Base-by-base conservation (phyloP, 176 grass and related monocot species). In the Zea luxurians region DNA sequence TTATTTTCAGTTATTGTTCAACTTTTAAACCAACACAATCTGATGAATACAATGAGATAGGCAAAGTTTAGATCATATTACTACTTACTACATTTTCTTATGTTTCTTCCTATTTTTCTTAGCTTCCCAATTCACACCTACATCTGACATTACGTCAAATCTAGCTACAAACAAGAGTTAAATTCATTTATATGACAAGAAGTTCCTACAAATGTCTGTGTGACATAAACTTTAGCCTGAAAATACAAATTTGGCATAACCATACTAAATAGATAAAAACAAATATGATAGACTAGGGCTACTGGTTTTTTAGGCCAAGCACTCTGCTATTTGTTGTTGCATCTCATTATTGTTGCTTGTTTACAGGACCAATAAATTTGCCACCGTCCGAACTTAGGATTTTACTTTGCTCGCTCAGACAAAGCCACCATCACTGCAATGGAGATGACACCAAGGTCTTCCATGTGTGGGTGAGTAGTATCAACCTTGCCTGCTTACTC, bases 11-110 rank as follows among this genome's bases (percentile, higher is more conserved):
- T 27, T 27, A 27, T 27, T 27, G 27, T 27, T 27, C 27, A 27
- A 27, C 27, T 27, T 27, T 27, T 27, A 27, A 27, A 27, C 27
- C 27, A 27, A 27, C 95, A 52, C 95, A 98, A 57, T 92, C 95
- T 47, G 95, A 98, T 83, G 95, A 98, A 90, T 92, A 65, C 64
- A 92, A 87, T 68, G 74, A 83, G n/a, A 98, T 85, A 64, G 85
- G 95, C 90, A 80, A 61, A 13, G 16, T 78, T 35, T 70, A 9
- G 27, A 34, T 50, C 27, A 13, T 38, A 18, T 20, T 6, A 18
- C 7, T 27, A 27, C 10, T 36, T 4, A 35, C 5, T 20, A 50
- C 21, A 55, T 40, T 75, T 74, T 76, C 44, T 76, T 0, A 37
- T 16, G 42, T 16, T 46, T 48, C 8, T 37, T 64, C 13, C 8